Evolutionary conservation across 179 eudicot genomes (phyloP).

Genomic region (Vitellaria paradoxa): DNA sequence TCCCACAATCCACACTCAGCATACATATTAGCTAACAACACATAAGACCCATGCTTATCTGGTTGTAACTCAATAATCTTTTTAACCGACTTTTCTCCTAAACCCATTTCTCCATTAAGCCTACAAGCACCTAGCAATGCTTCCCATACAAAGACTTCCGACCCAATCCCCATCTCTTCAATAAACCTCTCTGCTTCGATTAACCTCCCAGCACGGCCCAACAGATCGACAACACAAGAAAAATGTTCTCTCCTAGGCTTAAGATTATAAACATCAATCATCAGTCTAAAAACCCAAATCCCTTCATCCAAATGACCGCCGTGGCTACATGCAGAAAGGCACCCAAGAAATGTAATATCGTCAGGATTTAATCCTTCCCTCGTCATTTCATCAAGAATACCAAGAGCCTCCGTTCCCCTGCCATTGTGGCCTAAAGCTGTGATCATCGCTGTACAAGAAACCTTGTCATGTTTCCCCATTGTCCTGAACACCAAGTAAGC

Average conservation of each 20-base stretch:
- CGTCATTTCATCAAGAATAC: constrained; percentile 20
- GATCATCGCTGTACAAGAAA: constrained; percentile 36
- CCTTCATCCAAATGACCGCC: constrained; percentile 32
- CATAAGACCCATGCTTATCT: constrained; percentile 26
- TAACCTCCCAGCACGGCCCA: constrained; percentile 41
- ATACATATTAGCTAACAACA: constrained; percentile 38
- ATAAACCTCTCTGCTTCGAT: constrained; percentile 35
- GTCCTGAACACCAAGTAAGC: constrained; percentile 27
- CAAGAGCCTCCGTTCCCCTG: constrained; percentile 30
- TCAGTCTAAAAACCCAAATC: constrained; percentile 17
- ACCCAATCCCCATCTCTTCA: constrained; percentile 25
- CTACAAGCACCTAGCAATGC: constrained; percentile 39
- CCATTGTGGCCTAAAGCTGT: constrained; percentile 38
- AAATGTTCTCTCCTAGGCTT: constrained; percentile 35
- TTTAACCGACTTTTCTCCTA: constrained; percentile 28
- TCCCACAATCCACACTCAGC: constrained; percentile 41
- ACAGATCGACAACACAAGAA: constrained; percentile 40
- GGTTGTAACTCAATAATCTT: constrained; percentile 27
- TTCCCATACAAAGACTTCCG: constrained; percentile 32
- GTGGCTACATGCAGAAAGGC: constrained; percentile 41
- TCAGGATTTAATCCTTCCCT: constrained; percentile 28
- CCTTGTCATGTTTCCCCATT: constrained; percentile 32
- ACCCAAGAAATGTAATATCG: constrained; percentile 34
- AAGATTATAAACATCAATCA: constrained; percentile 21
- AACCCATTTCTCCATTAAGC: constrained; percentile 29